Base-by-base conservation (phyloP, 2,329 filamentous ascomycete species). In the Penicillium sp. region DNA sequence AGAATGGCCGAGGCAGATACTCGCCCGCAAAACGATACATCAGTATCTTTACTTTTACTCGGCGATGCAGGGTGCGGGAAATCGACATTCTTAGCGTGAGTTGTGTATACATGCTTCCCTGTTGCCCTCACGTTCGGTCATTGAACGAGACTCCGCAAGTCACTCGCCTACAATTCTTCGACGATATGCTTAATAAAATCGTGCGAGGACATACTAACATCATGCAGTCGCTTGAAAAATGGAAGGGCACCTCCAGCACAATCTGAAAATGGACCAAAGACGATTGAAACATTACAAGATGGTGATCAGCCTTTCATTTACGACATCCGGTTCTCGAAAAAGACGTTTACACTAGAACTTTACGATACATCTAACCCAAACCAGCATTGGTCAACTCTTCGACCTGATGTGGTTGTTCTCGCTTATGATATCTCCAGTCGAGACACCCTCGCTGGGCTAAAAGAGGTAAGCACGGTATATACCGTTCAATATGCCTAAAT, bases 41-140 rank as follows among this genome's bases (percentile, higher is more conserved):
- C 65, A 16, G 69, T 73, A 26, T 72, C 67, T 4, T 57, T 86
- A 46, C 74, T 86, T 7, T 72, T 86, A 14, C 73, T 86, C 2
- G 84, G 84, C 48, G 83, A 85, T 55, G 65, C 77, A 35, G 81
- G 79, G 47, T 82, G 84, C 42, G 84, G 84, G 53, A 86, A 86
- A 70, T 83, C 83, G 47, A 84, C 81, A 9, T 85, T 86, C 58
- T 70, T 86, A 57, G 82, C 83, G 81, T 85, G 74, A 68, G 81
- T 79, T 4, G 19, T 10, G 16, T 9, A 30, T 14, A 6, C 10
- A n/a, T n/a, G 7, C 16, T 30, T 8, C n/a, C 35, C 35, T n/a
- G 2, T 2, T n/a, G 29, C 27, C 16, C 16, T 27, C 7, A 5
- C 13, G 7, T 30, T 3, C 13, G n/a, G 16, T 9, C 13, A 1